Base-by-base conservation (phyloP, 148 eudicot genomes). In the Linanthus parryae region DNA sequence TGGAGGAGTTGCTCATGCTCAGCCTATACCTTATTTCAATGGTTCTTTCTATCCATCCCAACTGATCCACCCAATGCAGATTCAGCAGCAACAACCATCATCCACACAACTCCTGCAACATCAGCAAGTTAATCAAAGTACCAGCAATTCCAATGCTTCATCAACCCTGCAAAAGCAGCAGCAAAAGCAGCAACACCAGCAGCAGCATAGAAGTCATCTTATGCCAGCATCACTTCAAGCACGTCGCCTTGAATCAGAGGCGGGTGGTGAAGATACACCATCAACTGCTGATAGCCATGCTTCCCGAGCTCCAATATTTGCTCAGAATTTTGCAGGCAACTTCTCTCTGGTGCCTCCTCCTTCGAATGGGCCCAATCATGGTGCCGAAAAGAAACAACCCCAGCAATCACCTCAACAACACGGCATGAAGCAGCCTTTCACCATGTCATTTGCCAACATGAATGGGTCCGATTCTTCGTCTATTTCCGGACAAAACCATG, bases 11-110 rank as follows among this genome's bases (percentile, higher is more conserved):
- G 21, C 72, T 12, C 95, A 84, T 51, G 73, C 83, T 49, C 96
- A 81, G 53, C 66, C 89, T 8, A 69, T 87, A 81, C 85, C 96
- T 18, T 56, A 77, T 65, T 84, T 78, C 67, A 88, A 80, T 29
- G 86, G 96, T 31, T 70, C 95, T 20, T 94, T 79, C 73, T 94
- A 84, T 69, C 59, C 98, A 3, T 79, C 96, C 10, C 99, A 77
- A 44, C 79, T 88, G 83, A 69, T 87, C 28, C 98, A 87, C 62
- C 96, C 94, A 11, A 75, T 90, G 5, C 98, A 83, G 70, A 48
- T 90, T 37, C 97, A 78, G 65, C 84, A 64, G 55, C 83, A 64
- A 29, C 83, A 64, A 29, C 65, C 73, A 3, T 11, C 77, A 5
- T 31, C 76, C 26, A 31, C 16, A 37, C 53, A 48, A 29, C 8